Conservation (phyloP, 2,329 filamentous ascomycete genomes). For the Bipolaris gigantea region DNA sequence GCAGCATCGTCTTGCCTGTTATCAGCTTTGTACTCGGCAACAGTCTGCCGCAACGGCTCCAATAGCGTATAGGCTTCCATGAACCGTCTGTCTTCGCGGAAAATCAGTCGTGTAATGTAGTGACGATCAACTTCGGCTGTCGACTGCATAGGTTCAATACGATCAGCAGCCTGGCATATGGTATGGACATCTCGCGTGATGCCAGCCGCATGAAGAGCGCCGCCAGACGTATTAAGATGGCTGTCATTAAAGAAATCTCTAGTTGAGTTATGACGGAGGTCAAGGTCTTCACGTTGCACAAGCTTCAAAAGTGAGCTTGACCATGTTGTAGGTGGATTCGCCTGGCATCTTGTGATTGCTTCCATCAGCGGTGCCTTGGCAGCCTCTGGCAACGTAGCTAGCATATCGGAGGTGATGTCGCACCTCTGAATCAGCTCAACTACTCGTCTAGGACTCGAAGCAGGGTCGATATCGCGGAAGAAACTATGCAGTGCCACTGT, state of each 20-base stretch:
- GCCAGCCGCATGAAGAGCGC: conserved; percentile 17
- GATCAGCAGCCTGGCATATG: conserved; percentile 71
- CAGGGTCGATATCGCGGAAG: conserved; percentile 55
- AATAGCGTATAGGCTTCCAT: conserved; percentile 82
- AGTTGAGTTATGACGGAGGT: conserved; percentile 36
- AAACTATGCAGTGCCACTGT: conserved; percentile 71
- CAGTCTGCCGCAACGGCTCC: conserved; percentile 79
- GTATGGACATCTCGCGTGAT: conserved; percentile 67
- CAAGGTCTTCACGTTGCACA: conserved; percentile 80
- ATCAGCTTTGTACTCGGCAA: conserved; percentile 75
- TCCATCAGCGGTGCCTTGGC: conserved; percentile 81
- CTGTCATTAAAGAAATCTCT: conserved; percentile 29
- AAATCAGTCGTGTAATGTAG: conserved; percentile 84
- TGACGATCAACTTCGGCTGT: conserved; percentile 77
- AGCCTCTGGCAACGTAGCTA: conserved; percentile 84
- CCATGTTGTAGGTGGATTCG: conserved; percentile 79
- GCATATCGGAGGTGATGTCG: conserved; percentile 65
- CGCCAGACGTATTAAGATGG: conserved; percentile 23
- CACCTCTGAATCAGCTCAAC: conserved; percentile 74
- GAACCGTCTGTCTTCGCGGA: conserved; percentile 86
- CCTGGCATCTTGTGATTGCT: conserved; percentile 80
- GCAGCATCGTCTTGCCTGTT: conserved; percentile 82
- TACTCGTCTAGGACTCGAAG: conserved; percentile 57
- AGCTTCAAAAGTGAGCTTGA: conserved; percentile 69
- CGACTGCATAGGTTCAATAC: conserved; percentile 69